These are phyloP conservation scores for Xenoacremonium recifei DNA, from an alignment of 2,329 filamentous ascomycete genomes.

Conservation along the genomic window DNA sequence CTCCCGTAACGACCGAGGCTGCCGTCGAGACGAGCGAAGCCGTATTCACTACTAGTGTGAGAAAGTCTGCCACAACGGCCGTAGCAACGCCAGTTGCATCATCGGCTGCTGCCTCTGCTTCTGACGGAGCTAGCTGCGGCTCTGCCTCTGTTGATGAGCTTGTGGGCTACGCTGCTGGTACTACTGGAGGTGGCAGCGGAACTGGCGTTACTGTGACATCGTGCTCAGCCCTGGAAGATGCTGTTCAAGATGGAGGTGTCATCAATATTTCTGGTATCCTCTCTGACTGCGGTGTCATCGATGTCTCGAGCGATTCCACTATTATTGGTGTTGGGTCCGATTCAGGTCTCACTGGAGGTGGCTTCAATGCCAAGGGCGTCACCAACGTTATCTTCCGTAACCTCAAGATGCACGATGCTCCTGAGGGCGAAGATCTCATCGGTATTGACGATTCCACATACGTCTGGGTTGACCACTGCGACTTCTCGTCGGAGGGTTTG, in stretches of 20 bases:
- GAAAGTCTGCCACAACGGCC: too few relatives aligned
- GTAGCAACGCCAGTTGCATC: too few relatives aligned
- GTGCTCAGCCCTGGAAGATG: constrained; percentile 45
- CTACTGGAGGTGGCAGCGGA: constrained; percentile 50
- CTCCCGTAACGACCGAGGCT: too few relatives aligned
- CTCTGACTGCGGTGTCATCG: constrained; percentile 36
- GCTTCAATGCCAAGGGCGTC: constrained; percentile 50
- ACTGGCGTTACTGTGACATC: constrained; percentile 43
- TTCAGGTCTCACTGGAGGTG: constrained; percentile 42
- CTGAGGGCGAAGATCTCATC: constrained; percentile 55
- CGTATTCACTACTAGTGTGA: too few relatives aligned
- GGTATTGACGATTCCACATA: constrained; percentile 56
- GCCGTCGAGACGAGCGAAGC: too few relatives aligned
- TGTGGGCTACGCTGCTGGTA: constrained; percentile 40
- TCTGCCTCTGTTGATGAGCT: too few relatives aligned
- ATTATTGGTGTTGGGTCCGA: constrained; percentile 39
- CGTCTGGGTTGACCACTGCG: constrained; percentile 67
- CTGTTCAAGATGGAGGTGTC: constrained; percentile 41
- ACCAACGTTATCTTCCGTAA: constrained; percentile 64
- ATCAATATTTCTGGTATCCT: constrained; percentile 42
- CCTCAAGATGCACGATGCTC: constrained; percentile 56
- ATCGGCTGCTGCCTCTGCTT: too few relatives aligned
- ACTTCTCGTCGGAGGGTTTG: constrained; percentile 58
- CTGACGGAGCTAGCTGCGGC: too few relatives aligned
- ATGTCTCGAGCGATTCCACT: constrained; percentile 44